phyloP scores from a whole-genome alignment of 176 grass and related monocot species.

The Musa acuminata region DNA sequence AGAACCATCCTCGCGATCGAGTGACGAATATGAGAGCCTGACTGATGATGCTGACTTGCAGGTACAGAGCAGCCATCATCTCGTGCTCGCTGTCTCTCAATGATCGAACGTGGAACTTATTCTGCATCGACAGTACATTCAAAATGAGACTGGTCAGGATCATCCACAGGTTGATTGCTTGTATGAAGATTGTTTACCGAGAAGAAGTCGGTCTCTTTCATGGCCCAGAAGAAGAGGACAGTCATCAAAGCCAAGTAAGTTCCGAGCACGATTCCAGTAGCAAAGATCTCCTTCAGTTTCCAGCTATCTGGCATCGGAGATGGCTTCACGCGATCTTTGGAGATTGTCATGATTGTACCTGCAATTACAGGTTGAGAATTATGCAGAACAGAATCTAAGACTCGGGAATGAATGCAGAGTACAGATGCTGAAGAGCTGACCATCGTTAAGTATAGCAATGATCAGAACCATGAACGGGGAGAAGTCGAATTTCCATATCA shows the following conservation, averaged over 20 bases:
- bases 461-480: conserved; percentile 54
- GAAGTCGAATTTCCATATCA: conserved; percentile 26
- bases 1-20: conserved; percentile 82
- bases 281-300: conserved; percentile 9
- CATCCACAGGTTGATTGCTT: background rate
- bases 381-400: background rate
- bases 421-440: conserved; percentile 9
- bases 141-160: no score
- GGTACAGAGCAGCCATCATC: conserved; percentile 80
- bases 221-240: conserved; percentile 12
- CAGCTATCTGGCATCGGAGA: conserved; percentile 3
- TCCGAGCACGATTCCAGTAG: background rate
- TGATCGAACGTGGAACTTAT: conserved; percentile 70
- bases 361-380: background rate
- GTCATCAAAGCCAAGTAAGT: conserved; percentile 8
- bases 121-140: conserved; percentile 24
- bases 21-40: conserved; percentile 41
- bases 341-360: conserved; percentile 14
- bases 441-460: conserved; percentile 53
- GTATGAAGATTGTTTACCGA: background rate
- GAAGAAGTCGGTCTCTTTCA: conserved; percentile 10
- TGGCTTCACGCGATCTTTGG: conserved; percentile 2
- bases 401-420: background rate
- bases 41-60: no score
- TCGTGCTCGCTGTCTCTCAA: conserved; percentile 46